Evolutionary conservation across 192 early-diverging fungal species (phyloP), one percentile per base, ranked within the genome.

Genomic region (Dimargaris xerosporica): DNA sequence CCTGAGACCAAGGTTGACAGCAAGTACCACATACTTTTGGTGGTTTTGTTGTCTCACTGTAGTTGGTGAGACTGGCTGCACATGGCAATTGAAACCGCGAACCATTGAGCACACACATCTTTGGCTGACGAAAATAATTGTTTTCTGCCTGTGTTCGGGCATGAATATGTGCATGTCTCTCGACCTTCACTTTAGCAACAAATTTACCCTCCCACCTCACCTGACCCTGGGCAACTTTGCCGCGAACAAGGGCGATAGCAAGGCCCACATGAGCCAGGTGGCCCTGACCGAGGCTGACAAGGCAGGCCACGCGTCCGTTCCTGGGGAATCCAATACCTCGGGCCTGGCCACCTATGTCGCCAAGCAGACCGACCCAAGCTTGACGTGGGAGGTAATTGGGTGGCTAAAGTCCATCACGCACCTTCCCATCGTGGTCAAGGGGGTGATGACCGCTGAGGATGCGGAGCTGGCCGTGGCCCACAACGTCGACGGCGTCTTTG

Each of bases 351-450:
- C 56, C 16, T 1, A 1, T 15, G 54, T 1, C 4, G 4, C 1
- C 17, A 26, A 2, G 16, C n/a, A 55, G 16, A 64, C 67, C 44
- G 96, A 99, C 71, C 74, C 90, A 34, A 71, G 75, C 15, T 69
- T 99, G 45, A 82, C 73, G 56, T 99, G 96, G 96, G 76, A 79
- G 15, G 93, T 94, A 66, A 75, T 99, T 30, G 63, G 74, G 9
- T 96, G 94, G 94, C 82, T 99, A 47, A 75, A 71, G 63, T 79
- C 83, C 19, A 89, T 91, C 55, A 93, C 93, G 0, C 69, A 72
- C 21, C 69, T 96, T 73, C 92, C 92, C 17, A 85, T 99, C 42
- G 71, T 94, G 4, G 77, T 96, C 51, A 99, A 99, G 73, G 96
- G 96, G 54, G 78, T 99, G 17, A 77, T 95, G 65, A 86, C 83